Evolutionary conservation across 2,329 filamentous ascomycete genomes (phyloP), one percentile per base, ranked within the genome.

Genomic region (Colletotrichum shisoi): DNA sequence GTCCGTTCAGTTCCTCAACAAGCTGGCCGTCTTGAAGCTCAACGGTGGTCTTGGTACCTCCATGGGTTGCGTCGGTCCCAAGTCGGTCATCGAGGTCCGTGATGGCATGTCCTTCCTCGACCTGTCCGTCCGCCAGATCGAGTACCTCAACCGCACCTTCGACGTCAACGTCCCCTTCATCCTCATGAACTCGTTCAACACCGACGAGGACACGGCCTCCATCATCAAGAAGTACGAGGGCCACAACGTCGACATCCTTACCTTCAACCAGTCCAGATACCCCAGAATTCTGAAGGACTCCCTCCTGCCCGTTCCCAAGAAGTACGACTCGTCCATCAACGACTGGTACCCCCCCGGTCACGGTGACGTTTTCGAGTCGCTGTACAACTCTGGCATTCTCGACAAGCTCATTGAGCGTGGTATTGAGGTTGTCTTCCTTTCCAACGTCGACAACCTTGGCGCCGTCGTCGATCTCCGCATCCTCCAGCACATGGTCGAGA

Each of bases 141-240:
- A 99, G 85, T 96, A 93, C 86, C 90, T 99, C 74, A 99, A 99
- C 90, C 91, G 94, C 80, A 98, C 93, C 71, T 98, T 97, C 85
- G 88, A 91, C 74, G 93, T 96, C 80, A 98, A 97, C 79, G 95
- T 99, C 40, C 95, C 95, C 56, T 97, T 99, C 81, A 89, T 99
- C 73, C 90, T 99, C 74, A 99, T 99, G 95, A 99, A 99, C 90
- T 98, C 95, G 63, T 99, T 99, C 91, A 99, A 99, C 88, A 99
- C 95, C 79, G 94, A 99, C 80, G 89, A 94, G 75, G 95, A 99
- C 78, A 99, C 95, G 58, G 93, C 94, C 70, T 93, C 93, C 82
- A 99, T 99, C 83, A 99, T 99, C 86, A 99, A 99, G 89, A 99
- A 99, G 86, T 99, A 98, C 83, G 94, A 99, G 85, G 95, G 95